phyloP scores from a whole-genome alignment of 2,329 filamentous ascomycete species.

The Fusarium sp. region DNA sequence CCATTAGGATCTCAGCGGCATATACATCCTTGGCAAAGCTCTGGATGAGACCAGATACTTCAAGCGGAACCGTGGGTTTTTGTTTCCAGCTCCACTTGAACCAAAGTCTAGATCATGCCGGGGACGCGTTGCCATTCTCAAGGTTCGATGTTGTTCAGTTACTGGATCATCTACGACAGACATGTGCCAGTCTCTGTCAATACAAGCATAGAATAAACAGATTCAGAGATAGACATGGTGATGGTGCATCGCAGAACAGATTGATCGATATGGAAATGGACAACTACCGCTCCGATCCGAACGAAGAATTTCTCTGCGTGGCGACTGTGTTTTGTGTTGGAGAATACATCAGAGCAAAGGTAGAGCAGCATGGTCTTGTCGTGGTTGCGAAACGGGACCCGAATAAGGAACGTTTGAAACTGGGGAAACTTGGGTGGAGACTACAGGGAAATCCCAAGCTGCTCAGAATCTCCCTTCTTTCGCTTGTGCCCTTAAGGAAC shows the following conservation, averaged over 20 bases:
- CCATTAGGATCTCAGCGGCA: neutral
- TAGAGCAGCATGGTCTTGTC: neutral
- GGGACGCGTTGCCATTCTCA: fast-evolving
- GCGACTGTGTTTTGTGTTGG: neutral
- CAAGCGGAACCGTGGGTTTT: fast-evolving
- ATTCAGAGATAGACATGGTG: neutral
- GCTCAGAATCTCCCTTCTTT: neutral
- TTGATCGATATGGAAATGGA: fast-evolving
- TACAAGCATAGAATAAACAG: neutral
- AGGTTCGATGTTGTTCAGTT: neutral
- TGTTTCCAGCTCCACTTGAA: fast-evolving
- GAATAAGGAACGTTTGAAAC: fast-evolving
- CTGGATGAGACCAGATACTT: neutral
- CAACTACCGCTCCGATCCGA: neutral
- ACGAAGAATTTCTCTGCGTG: neutral
- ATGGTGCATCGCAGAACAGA: neutral
- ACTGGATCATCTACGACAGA: neutral
- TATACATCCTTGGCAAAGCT: neutral
- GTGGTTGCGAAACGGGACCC: neutral
- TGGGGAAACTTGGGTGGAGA: neutral
- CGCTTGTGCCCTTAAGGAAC: fast-evolving
- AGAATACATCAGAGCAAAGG: neutral
- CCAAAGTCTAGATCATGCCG: neutral
- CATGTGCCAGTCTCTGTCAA: neutral
- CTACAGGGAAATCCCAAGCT: neutral